Base-by-base conservation (phyloP, 352 stramenopile species). In the Phytophthora hibernalis region DNA sequence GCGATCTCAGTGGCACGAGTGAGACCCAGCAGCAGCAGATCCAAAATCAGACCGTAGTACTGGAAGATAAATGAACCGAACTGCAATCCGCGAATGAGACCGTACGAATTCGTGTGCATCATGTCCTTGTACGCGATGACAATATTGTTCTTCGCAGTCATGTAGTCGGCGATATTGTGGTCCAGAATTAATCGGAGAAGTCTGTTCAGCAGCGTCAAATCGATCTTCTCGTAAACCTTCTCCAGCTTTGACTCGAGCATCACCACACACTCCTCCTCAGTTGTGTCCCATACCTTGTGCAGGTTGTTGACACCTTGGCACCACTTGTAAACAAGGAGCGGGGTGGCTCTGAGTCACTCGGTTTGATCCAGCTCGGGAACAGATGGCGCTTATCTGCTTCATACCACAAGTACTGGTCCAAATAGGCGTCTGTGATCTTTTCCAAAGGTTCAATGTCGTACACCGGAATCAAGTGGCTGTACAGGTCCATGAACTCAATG, bases 361-460 rank as follows among this genome's bases (percentile, higher is more conserved):
- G 98, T 80, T 99, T 99, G 56, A 99, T 98, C 98, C 98, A 99
- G 71, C 95, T 98, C 13, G 98, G 98, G 75, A 99, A 99, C n/a
- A 99, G 76, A 66, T 99, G 95, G 5, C 98, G 95, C 76, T 99
- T 99, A 82, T 99, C 98, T 15, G 97, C 97, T 84, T 99, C 98
- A 77, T 99, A 99, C 98, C 98, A 99, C 62, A 99, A 76, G 67
- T 99, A 99, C 82, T 99, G 98, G 70, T 99, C 98, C 51, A 99
- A 85, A 60, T 99, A 99, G 5, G 97, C 97, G 73, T 99, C 98
- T 2, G 98, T 99, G 68, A 99, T 99, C 83, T 99, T 99, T 81
- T 99, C 98, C 26, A 99, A 79, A 16, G 98, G 98, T 71, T 99
- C 98, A 64, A 99, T 99, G 50, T 99, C 97, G 82, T 99, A 99